These are phyloP conservation scores for Kwoniella dejecticola DNA, from an alignment of 768 basidiomycete genomes.

Conservation along the genomic window DNA sequence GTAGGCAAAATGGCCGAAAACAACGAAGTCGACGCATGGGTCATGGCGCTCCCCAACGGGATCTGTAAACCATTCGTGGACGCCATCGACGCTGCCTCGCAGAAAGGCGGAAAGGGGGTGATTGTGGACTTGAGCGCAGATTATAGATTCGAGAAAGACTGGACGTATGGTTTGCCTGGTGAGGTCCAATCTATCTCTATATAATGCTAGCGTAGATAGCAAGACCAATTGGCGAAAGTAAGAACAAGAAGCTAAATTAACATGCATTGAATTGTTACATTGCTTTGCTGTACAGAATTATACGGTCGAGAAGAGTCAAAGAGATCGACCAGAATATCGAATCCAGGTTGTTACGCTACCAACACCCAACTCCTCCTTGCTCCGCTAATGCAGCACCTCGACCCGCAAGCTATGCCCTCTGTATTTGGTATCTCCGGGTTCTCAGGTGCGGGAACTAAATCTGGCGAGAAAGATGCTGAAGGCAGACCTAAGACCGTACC, in stretches of 20 bases:
- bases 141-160: constrained; percentile 88
- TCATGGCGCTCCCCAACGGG: constrained; percentile 99
- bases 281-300: constrained; percentile 64
- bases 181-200: constrained; percentile 58
- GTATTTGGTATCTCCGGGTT: constrained; percentile 93
- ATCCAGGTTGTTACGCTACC: constrained; percentile 97
- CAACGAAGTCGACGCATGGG: constrained; percentile 94
- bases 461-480: constrained; percentile 65
- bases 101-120: constrained; percentile 67
- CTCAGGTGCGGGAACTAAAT: constrained; percentile 88
- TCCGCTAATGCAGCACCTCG: constrained; percentile 75
- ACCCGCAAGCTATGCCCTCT: constrained; percentile 66
- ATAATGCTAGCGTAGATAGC: background rate
- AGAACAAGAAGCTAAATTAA: constrained; percentile 11
- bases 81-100: constrained; percentile 77
- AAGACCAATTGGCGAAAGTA: constrained; percentile 8
- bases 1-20: constrained; percentile 86
- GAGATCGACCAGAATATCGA: constrained; percentile 80
- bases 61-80: constrained; percentile 95
- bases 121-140: constrained; percentile 92
- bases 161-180: constrained; percentile 99
- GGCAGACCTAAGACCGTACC: constrained; percentile 74
- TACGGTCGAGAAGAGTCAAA: constrained; percentile 75
- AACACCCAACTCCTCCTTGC: constrained; percentile 88
- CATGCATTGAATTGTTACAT: constrained; percentile 1